Base-by-base conservation (phyloP, 2,329 filamentous ascomycete species). In the Hymenoscyphus fraxineus region DNA sequence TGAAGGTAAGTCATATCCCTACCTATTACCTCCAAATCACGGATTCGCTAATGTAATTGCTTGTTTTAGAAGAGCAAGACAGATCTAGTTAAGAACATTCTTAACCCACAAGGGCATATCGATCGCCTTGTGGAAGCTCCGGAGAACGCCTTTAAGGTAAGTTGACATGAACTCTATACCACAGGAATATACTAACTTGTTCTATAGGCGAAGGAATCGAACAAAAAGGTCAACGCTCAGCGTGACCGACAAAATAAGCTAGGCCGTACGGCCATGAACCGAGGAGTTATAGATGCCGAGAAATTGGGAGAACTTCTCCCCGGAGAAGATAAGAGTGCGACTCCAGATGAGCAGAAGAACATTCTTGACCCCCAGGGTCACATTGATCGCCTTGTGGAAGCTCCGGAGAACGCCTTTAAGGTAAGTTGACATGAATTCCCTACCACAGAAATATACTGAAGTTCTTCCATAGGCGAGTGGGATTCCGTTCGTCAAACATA, bases 221-320 rank as follows among this genome's bases (percentile, higher is more conserved):
- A 74, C 32, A 69, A 70, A 40, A 70, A 67, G 27, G 70, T 74
- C 1, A 74, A 74, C 47, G 61, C 61, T 1, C 62, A 70, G n/a
- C 65, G 72, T 1, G 68, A 74, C n/a, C 63, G 60, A 0, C 69
- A 73, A 38, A 74, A 74, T 22, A 61, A 66, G 6, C 64, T 71
- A 38, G 72, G 72, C 7, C 68, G 72, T 3, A 40, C 44, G 6
- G 64, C 62, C 10, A 39, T 69, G 1, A 66, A 65, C 15, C 31
- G 55, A 7, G 68, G 65, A 12, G 15, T 57, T 10, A 13, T 16
- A 6, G 9, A 35, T 1, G 31, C 31, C 0, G 55, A 57, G 27
- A 27, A 27, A 27, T 27, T 27, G 27, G 27, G 27, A 27, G 27
- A 27, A 27, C 3, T 27, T 2, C 27, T 27, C 27, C 27, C 27